Percentiles rank a stretch among this genome's conserved stretches.
Evolutionary conservation across 371 early-diverging fungal species (phyloP).

Genomic region (Nematocida parisii): DNA sequence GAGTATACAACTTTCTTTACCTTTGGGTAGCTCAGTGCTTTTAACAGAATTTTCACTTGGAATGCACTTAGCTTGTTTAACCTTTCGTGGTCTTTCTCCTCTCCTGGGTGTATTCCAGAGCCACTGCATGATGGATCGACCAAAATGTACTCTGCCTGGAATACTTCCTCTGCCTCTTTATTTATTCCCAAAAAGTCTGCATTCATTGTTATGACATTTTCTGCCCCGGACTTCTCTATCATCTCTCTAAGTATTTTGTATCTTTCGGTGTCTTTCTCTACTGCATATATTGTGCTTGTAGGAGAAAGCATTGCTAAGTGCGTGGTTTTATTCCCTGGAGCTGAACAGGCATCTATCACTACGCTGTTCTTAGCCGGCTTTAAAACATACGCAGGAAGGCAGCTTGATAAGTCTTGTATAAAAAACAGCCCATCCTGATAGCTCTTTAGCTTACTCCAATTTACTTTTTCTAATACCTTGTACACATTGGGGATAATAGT

Average conservation of each 20-base stretch:
- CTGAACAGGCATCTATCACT: slow-evolving; percentile 92
- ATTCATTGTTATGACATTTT: slow-evolving; percentile 72
- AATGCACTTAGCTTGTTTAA: slow-evolving; percentile 70
- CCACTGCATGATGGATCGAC: slow-evolving; percentile 96
- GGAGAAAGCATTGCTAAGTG: slow-evolving; percentile 79
- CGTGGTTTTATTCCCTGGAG: slow-evolving; percentile 95
- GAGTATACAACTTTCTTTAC: slow-evolving; percentile 81
- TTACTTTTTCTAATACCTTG: slow-evolving; percentile 55
- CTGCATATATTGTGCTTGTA: slow-evolving; percentile 80
- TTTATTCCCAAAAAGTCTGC: slow-evolving; percentile 71
- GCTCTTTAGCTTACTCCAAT: slow-evolving; percentile 44
- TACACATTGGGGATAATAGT: slow-evolving; percentile 65
- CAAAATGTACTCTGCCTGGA: slow-evolving; percentile 78
- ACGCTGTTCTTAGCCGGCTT: slow-evolving; percentile 73
- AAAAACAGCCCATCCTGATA: slow-evolving; percentile 60
- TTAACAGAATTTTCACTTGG: slow-evolving; percentile 64
- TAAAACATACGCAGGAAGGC: slow-evolving; percentile 86
- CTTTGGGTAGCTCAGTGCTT: slow-evolving; percentile 72
- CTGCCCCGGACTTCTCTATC: slow-evolving; percentile 76
- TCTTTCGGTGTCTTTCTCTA: slow-evolving; percentile 80
- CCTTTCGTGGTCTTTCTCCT: slow-evolving; percentile 72
- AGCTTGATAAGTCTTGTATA: slow-evolving; percentile 71
- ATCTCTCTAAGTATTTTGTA: slow-evolving; percentile 75
- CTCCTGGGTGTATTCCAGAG: slow-evolving; percentile 75
- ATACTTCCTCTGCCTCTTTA: slow-evolving; percentile 66